These are phyloP conservation scores for Penicillium paradoxum DNA, from an alignment of 495 filamentous ascomycete species.

Conservation along the genomic window DNA sequence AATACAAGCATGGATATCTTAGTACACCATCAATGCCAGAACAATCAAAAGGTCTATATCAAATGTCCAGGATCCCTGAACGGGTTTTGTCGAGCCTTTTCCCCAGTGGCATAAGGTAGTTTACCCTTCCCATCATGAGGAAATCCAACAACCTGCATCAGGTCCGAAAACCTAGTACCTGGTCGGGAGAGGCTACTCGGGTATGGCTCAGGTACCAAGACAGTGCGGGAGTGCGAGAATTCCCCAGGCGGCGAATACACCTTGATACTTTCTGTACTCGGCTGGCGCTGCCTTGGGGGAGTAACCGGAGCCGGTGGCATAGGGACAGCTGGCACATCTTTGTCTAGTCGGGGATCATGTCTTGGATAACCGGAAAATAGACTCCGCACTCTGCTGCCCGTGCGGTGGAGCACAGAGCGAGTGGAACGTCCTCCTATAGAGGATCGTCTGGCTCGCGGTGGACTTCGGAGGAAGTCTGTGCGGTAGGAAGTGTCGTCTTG, in stretches of 20 bases:
- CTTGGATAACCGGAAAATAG: slow-evolving; percentile 25
- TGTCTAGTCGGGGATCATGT: slow-evolving; percentile 8
- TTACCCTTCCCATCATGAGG: slow-evolving; percentile 32
- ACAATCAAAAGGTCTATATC: not conserved
- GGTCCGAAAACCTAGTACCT: slow-evolving; percentile 59
- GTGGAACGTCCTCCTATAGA: slow-evolving; percentile 26
- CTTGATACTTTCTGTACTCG: slow-evolving; percentile 63
- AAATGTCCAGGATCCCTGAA: not conserved
- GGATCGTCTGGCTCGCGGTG: slow-evolving; percentile 18
- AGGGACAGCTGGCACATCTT: slow-evolving; percentile 20
- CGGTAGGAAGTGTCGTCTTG: slow-evolving; percentile 45
- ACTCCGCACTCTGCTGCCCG: slow-evolving; percentile 34
- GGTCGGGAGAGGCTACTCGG: slow-evolving; percentile 28
- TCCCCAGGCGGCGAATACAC: slow-evolving; percentile 61
- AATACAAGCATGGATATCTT: slow-evolving; percentile 1
- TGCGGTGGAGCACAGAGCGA: slow-evolving; percentile 34
- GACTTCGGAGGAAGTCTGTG: slow-evolving; percentile 50
- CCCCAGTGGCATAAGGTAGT: slow-evolving; percentile 27
- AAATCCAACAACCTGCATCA: slow-evolving; percentile 57
- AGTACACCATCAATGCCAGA: not conserved
- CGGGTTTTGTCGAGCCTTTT: slow-evolving; percentile 2
- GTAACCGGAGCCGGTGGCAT: slow-evolving; percentile 24
- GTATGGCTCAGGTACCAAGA: slow-evolving; percentile 30
- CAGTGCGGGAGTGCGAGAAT: slow-evolving; percentile 25
- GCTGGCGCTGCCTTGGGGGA: slow-evolving; percentile 41